Conservation (phyloP, 2,329 filamentous ascomycete species). For the Parasarocladium wereldwijsianum region DNA sequence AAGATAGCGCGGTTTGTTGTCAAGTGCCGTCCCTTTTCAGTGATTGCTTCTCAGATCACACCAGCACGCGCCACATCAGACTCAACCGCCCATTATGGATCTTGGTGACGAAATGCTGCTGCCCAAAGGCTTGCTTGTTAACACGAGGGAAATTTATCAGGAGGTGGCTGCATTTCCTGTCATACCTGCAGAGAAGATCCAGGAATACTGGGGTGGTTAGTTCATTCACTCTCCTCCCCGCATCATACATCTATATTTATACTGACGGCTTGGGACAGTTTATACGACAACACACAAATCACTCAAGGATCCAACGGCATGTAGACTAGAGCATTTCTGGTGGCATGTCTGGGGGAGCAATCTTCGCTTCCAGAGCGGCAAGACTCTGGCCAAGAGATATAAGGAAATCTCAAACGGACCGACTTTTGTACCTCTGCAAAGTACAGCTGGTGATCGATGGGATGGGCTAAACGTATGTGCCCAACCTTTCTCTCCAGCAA, state of each 20-base stretch:
- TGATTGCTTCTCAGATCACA: neutral
- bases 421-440: conserved; percentile 39
- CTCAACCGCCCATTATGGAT: conserved; percentile 14
- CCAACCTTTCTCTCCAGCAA: neutral
- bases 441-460: conserved; percentile 37
- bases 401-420: conserved; percentile 42
- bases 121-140: conserved; percentile 43
- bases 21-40: neutral
- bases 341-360: conserved; percentile 51
- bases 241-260: too few species aligned
- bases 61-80: too few species aligned
- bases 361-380: conserved; percentile 34
- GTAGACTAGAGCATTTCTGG: conserved; percentile 50
- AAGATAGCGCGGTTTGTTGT: neutral
- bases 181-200: conserved; percentile 36
- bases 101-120: conserved; percentile 27
- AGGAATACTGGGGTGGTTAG: conserved; percentile 43
- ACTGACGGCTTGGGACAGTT: too few species aligned
- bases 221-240: too few species aligned
- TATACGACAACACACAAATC: conserved; percentile 46
- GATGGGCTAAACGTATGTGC: conserved; percentile 31
- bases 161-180: conserved; percentile 36
- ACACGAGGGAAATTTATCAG: conserved; percentile 34
- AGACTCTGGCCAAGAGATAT: conserved; percentile 38
- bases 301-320: conserved; percentile 46